Evolutionary conservation across 345 rosid genomes (phyloP), one percentile per base, ranked within the genome.

Genomic region (Iberis pinnata): DNA sequence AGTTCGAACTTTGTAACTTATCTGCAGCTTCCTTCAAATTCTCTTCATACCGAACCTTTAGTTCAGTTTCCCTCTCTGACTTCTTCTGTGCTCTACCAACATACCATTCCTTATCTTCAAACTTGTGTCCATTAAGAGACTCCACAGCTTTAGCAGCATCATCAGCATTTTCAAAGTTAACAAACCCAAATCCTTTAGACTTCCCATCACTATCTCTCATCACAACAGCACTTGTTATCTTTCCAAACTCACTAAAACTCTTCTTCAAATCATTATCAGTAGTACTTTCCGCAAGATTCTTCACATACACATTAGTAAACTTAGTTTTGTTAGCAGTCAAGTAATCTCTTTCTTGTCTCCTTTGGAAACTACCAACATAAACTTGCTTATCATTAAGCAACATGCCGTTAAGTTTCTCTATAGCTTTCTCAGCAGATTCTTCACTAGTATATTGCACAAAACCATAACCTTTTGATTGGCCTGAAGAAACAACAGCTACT

Each of bases 391-490:
- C 98, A 67, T 88, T 90, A 63, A 90, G 16, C 20, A 90, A 74
- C 98, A 90, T 90, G 15, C 95, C 96, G 67, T 84, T 87, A 67
- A 90, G 42, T 46, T 81, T 75, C 70, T 73, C 81, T 37, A 83
- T 87, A 52, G 98, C 96, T 53, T 61, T 73, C 68, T 79, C 85
- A 8, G 96, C 84, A 61, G 93, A 61, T 36, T 87, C 96, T 42
- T 80, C 95, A 53, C 42, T 77, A 15, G 83, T 95, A 58, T 73
- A 87, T 67, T 90, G 98, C 18, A 90, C 93, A 78, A 90, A 90
- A 4, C 98, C 98, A 73, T 87, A 87, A 59, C 96, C 96, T 67
- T 75, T 90, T n/a, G 95, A 90, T 65, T 84, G 92, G 43, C 96
- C 98, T 50, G 80, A 70, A 26, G 73, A 4, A 58, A 87, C 98